phyloP scores from a whole-genome alignment of 768 basidiomycete genomes.

The Lactifluus volemus region DNA sequence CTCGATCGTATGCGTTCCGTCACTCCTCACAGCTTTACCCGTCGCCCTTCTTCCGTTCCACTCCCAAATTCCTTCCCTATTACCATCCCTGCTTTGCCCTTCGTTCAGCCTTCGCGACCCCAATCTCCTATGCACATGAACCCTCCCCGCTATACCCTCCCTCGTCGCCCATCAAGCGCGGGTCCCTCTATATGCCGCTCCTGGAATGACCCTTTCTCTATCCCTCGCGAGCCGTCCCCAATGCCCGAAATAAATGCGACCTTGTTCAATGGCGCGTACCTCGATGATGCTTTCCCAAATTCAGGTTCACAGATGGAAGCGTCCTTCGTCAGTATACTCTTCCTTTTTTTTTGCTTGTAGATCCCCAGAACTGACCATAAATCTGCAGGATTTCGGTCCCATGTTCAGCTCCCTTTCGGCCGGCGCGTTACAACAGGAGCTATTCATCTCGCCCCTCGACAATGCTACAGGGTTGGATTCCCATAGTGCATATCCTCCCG shows the following conservation, averaged over 20 bases:
- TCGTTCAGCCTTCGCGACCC: slow-evolving; percentile 10
- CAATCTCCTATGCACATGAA: slow-evolving; percentile 7
- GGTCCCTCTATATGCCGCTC: slow-evolving; percentile 12
- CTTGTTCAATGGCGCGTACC: slow-evolving; percentile 13
- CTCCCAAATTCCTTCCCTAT: slow-evolving; percentile 17
- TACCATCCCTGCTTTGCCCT: slow-evolving; percentile 14
- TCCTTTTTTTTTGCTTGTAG: background rate
- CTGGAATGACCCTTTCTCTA: slow-evolving; percentile 12
- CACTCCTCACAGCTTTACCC: slow-evolving; percentile 14
- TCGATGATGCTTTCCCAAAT: slow-evolving; percentile 14
- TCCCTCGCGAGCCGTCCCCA: slow-evolving; percentile 14
- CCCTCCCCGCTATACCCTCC: slow-evolving; percentile 14
- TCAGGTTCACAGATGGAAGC: slow-evolving; percentile 1
- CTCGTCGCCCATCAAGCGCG: slow-evolving; percentile 20
- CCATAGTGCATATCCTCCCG: background rate
- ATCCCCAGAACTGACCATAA: background rate
- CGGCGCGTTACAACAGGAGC: slow-evolving; percentile 1
- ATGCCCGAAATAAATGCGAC: slow-evolving; percentile 17
- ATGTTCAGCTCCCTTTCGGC: slow-evolving; percentile 14
- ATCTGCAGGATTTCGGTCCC: slow-evolving; percentile 10
- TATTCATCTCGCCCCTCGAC: slow-evolving; percentile 19
- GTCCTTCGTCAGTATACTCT: slow-evolving; percentile 18
- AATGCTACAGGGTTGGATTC: background rate
- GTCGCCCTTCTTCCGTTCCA: slow-evolving; percentile 19
- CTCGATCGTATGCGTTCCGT: slow-evolving; percentile 18